Evolutionary conservation across 352 stramenopile genomes (phyloP).

Genomic region (Aphanomyces stellatus): DNA sequence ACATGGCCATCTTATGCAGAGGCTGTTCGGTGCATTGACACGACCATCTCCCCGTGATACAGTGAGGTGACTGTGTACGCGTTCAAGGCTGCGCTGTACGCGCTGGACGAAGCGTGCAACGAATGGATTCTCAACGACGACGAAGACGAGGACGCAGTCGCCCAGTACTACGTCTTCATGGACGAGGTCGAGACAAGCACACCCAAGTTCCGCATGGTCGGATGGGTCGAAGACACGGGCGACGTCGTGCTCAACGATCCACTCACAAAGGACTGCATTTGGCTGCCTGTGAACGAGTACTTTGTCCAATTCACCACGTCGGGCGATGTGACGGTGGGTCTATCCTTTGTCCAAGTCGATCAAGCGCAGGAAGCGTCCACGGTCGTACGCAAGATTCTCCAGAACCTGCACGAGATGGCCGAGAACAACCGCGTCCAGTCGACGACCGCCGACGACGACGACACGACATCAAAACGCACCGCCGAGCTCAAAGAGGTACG

Average conservation of each 20-base stretch:
- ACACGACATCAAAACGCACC: background rate
- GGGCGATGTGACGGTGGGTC: constrained; percentile 1
- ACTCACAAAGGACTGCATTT: constrained; percentile 18
- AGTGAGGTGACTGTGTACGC: constrained; percentile 10
- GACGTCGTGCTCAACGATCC: constrained; percentile 16
- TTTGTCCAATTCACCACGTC: constrained; percentile 16
- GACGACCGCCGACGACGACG: background rate
- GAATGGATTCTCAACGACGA: constrained; percentile 1
- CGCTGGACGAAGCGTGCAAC: background rate
- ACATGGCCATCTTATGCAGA: background rate
- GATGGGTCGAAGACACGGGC: constrained; percentile 13
- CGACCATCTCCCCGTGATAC: background rate
- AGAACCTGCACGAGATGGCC: background rate
- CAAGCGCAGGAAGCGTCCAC: constrained; percentile 10
- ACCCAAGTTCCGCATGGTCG: constrained; percentile 13
- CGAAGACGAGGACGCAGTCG: background rate
- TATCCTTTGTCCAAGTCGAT: constrained; percentile 2
- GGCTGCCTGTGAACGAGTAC: constrained; percentile 14
- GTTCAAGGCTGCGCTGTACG: constrained; percentile 11
- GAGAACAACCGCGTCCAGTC: background rate
- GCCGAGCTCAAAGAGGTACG: background rate
- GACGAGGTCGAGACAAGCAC: background rate
- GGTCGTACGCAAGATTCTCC: constrained; percentile 4
- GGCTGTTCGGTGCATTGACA: background rate
- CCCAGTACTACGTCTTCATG: constrained; percentile 17